phyloP scores from a whole-genome alignment of 192 early-diverging fungal genomes.

The Entomortierella beljakovae region DNA sequence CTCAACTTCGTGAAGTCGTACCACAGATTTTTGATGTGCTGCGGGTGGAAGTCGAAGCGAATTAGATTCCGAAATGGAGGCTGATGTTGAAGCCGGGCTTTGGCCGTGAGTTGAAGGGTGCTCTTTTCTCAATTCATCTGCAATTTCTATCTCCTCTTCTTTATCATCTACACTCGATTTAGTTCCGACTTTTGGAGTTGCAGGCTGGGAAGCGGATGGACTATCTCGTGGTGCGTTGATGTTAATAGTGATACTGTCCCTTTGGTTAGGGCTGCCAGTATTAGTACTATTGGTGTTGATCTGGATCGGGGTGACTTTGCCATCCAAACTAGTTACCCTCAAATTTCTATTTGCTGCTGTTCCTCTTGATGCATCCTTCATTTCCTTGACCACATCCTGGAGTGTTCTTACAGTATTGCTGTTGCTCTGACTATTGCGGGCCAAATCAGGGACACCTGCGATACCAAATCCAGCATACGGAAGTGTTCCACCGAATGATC shows the following conservation, averaged over 20 bases:
- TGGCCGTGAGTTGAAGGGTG: slow-evolving; percentile 21
- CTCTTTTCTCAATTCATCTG: slow-evolving; percentile 15
- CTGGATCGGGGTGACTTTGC: background rate
- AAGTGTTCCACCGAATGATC: slow-evolving; percentile 31
- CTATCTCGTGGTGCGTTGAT: slow-evolving; percentile 20
- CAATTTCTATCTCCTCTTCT: slow-evolving; percentile 9
- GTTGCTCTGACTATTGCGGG: slow-evolving; percentile 9
- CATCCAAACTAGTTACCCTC: background rate
- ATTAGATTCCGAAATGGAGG: background rate
- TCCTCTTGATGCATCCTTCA: slow-evolving; percentile 45
- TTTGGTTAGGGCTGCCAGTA: background rate
- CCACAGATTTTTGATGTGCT: slow-evolving; percentile 15
- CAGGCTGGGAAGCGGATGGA: background rate
- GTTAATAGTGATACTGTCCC: slow-evolving; percentile 24
- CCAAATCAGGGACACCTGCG: slow-evolving; percentile 48
- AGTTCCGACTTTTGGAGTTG: background rate
- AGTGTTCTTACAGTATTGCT: slow-evolving; percentile 43
- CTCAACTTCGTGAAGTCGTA: slow-evolving; percentile 30
- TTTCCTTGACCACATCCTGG: slow-evolving; percentile 52
- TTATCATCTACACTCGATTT: background rate
- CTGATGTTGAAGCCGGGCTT: background rate
- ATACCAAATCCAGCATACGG: slow-evolving; percentile 47
- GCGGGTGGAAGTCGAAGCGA: slow-evolving; percentile 5
- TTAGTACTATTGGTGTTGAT: slow-evolving; percentile 9
- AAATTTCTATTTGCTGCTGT: slow-evolving; percentile 35